Evolutionary conservation across 208 protist genomes (phyloP), one percentile per base, ranked within the genome.

Genomic region (Leishmania major): DNA sequence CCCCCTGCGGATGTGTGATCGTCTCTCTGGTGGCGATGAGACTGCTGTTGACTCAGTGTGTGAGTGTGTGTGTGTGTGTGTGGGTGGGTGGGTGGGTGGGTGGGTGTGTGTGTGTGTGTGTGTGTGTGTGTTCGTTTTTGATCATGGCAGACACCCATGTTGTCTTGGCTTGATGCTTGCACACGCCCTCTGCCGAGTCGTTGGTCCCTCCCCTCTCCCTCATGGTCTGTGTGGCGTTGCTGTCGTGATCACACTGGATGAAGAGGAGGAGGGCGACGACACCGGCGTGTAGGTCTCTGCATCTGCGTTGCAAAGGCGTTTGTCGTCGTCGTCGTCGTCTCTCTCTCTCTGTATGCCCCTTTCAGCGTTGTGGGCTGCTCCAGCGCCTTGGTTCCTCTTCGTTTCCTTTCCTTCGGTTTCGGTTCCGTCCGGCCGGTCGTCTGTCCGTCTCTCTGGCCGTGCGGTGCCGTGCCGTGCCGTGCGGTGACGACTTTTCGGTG

Each of bases 131-230:
- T 0, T 49, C 57, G 22, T 55, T 13, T 75, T 11, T 75, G 43
- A 15, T 19, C 40, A 15, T 74, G 35, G 69, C 35, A 31, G 51
- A 45, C 57, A 28, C 53, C 71, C 59, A 64, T 64, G 59, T 51
- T 17, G 35, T 53, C 64, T 28, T 60, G 49, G 35, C 11, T 35
- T 28, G n/a, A 40, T 73, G 37, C 35, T 11, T 25, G 53, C 31
- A 40, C 71, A 10, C 13, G 66, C 75, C 8, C 37, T 53, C 13
- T 78, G 31, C 25, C 49, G 40, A 15, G 66, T 45, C 53, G 49
- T 84, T 49, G 77, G 75, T 57, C 43, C 75, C 80, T 35, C 78
- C 75, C 80, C 73, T 10, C 22, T 79, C 19, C 11, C 69, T 75
- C 40, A 28, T 53, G 51, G 51, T 55, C 15, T 55, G 51, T 55